Base-by-base conservation (phyloP, 2,329 filamentous ascomycete genomes). In the Aspergillus ochraceoroseus region DNA sequence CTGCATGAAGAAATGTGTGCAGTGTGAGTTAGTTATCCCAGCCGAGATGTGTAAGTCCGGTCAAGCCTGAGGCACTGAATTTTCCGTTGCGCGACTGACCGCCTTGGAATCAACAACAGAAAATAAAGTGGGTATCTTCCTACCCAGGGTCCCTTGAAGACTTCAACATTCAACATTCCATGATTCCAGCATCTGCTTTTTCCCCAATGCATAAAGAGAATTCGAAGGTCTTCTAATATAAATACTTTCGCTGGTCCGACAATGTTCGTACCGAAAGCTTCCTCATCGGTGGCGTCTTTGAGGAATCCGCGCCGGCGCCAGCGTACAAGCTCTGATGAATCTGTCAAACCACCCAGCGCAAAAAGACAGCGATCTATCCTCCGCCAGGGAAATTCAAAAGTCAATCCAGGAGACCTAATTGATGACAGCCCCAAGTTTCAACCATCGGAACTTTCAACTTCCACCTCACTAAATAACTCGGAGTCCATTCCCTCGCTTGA, bases 311-410 rank as follows among this genome's bases (percentile, higher is more conserved):
- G 64, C 41, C 56, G 65, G 40, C 63, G 65, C 40, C 65, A 64
- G 41, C 59, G 65, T 47, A 63, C 63, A 36, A 61, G 61, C 47
- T 67, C 66, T 23, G 69, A 71, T 45, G 70, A 73, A 40, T 64
- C 65, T 8, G 56, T 66, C 25, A 67, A 69, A 28, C 62, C 64
- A 34, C 70, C 68, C 12, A 65, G 62, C 43, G 62, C 70, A 8
- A 73, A 73, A 54, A 63, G 68, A 48, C 67, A 71, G 47, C 62
- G 69, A 44, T 70, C 69, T n/a, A 58, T 56, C 23, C 48, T 71
- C 26, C 62, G 63, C 7, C 57, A 63, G 48, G 57, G 62, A 35
- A 58, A 56, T n/a, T 50, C 57, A 25, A 58, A 65, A 30, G 48
- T 55, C 30, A 50, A 43, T 44, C 43, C 57, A 30, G 41, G 49